Percentiles rank a stretch among this genome's conserved stretches.
phyloP scores from a whole-genome alignment of 345 rosid species.

The Aquilaria sinensis region DNA sequence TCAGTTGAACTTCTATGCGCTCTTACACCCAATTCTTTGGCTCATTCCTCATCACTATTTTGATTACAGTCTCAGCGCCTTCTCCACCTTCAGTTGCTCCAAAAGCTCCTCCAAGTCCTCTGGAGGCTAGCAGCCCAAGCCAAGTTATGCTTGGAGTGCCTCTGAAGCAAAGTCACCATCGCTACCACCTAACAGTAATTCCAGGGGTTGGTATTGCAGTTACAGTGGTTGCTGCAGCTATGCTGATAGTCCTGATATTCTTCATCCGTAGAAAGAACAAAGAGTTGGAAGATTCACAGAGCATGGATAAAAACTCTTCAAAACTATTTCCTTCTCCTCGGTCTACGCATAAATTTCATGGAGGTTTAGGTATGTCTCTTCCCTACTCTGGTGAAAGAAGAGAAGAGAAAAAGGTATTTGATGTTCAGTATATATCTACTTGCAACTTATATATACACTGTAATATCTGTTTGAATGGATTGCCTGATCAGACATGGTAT shows the following conservation, averaged over 20 bases:
- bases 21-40: constrained; percentile 3
- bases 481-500: constrained; percentile 4
- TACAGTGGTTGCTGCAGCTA: constrained; percentile 45
- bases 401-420: neutral
- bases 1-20: constrained; percentile 6
- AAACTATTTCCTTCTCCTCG: constrained; percentile 44
- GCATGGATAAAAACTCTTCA: constrained; percentile 33
- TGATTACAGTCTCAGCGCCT: constrained; percentile 34
- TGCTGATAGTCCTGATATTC: constrained; percentile 56
- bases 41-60: constrained; percentile 1
- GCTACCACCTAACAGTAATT: constrained; percentile 56
- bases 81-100: constrained; percentile 43
- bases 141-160: constrained; percentile 36
- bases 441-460: too few species aligned
- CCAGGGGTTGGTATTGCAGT: constrained; percentile 68
- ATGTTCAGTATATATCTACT: neutral
- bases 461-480: neutral
- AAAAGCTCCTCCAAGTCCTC: constrained; percentile 50
- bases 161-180: constrained; percentile 35
- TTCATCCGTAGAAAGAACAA: constrained; percentile 63
- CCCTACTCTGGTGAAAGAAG: neutral
- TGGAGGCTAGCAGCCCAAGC: constrained; percentile 64
- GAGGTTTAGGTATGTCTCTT: constrained; percentile 37
- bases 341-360: constrained; percentile 52
- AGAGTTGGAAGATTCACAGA: constrained; percentile 53